phyloP scores from a whole-genome alignment of 768 basidiomycete genomes.

The Mycena albidolilacea region DNA sequence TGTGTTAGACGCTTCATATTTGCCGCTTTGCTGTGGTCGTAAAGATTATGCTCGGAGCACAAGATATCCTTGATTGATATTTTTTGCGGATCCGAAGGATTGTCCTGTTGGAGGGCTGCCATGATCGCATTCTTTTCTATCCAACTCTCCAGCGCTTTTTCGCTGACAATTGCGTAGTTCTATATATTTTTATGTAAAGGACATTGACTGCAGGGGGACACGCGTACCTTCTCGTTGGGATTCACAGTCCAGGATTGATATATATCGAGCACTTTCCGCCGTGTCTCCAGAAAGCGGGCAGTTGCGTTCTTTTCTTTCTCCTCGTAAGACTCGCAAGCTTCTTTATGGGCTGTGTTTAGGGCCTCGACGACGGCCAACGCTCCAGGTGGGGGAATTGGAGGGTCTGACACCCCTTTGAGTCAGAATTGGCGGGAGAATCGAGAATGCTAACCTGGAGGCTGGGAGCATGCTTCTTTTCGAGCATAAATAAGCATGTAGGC shows the following conservation, averaged over 20 bases:
- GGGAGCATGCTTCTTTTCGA: slow-evolving; percentile 53
- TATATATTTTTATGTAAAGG: slow-evolving; percentile 23
- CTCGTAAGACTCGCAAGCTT: slow-evolving; percentile 65
- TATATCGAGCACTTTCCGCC: slow-evolving; percentile 70
- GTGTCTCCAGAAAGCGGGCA: slow-evolving; percentile 63
- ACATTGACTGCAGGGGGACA: neutral
- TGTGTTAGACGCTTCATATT: slow-evolving; percentile 79
- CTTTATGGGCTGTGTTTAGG: slow-evolving; percentile 70
- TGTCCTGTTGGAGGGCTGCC: slow-evolving; percentile 39
- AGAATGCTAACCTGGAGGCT: slow-evolving; percentile 31
- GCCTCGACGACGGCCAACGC: slow-evolving; percentile 68
- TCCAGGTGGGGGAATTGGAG: slow-evolving; percentile 66
- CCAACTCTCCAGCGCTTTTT: slow-evolving; percentile 74
- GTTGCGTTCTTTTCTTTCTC: slow-evolving; percentile 61
- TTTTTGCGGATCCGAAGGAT: slow-evolving; percentile 40
- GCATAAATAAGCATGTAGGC: slow-evolving; percentile 97
- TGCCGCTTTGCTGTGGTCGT: slow-evolving; percentile 72
- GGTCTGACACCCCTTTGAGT: slow-evolving; percentile 22
- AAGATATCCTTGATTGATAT: slow-evolving; percentile 64
- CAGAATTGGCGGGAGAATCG: slow-evolving; percentile 26
- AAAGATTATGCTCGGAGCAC: slow-evolving; percentile 69
- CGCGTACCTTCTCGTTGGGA: slow-evolving; percentile 63
- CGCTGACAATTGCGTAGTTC: slow-evolving; percentile 74
- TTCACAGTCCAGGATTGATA: slow-evolving; percentile 74
- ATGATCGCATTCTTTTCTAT: slow-evolving; percentile 59